Evolutionary conservation across 176 grass and related monocot genomes (phyloP), one percentile per base, ranked within the genome.

Genomic region (Triticum monococcum): DNA sequence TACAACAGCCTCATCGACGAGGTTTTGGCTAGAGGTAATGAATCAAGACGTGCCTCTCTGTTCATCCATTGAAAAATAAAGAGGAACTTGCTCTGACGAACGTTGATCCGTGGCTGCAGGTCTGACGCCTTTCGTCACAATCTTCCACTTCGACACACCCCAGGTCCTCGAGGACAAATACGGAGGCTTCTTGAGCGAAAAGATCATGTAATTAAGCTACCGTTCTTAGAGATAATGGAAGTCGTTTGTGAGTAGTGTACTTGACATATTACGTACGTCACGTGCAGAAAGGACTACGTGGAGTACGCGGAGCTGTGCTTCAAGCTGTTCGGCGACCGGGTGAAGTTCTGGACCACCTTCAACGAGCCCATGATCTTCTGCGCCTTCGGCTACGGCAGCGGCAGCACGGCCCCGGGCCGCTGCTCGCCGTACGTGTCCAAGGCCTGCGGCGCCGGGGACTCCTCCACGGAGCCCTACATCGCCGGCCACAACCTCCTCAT

Each of bases 1-100:
- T 95, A 95, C 78, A 95, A 95, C 75, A 84, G 78, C 70, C 81
- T 95, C 57, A 90, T 92, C 12, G 45, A 95, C 16, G 90, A 95
- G 37, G 76, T 95, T 48, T 9, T 92, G 75, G 67, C 90, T 11
- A 92, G 79, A 52, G 90, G 93, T 92, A 59, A n/a, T 14, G 92
- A 57, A 35, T 17, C 3, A 7, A 54, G 35, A 12, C 8, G 25
- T 52, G 3, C 12, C 14, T 8, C 31, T n/a, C 17, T 22, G 4
- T 43, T 6, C 23, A 35, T 50, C 4, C 46, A 5, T 50, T 50
- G 46, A 50, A 4, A 16, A 20, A 28, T 35, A 0, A 43, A 5
- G 64, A 57, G 1, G 5, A 3, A n/a, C 33, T 6, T 8, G 8
- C 5, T 22, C 9, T 81, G 25, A 48, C 28, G 9, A 82, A 72